These are phyloP conservation scores for Prunus mume DNA, from an alignment of 306 rosid species.

Conservation along the genomic window DNA sequence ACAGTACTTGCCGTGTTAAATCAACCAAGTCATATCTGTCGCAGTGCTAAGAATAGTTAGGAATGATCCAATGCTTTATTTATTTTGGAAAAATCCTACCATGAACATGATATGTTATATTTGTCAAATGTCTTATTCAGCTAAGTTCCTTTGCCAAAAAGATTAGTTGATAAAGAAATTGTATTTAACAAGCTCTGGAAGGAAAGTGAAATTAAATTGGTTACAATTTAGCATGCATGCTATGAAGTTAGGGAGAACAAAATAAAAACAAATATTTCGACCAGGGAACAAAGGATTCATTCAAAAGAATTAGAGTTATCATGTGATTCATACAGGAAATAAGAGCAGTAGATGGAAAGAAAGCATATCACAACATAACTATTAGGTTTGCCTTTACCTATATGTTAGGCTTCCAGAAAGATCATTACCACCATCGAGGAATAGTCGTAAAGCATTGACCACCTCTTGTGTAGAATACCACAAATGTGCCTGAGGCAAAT, in stretches of 20 bases:
- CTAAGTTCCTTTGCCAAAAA: not conserved
- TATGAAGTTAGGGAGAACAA: not conserved
- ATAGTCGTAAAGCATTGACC: slow-evolving; percentile 60
- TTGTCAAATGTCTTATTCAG: not conserved
- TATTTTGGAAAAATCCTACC: not conserved
- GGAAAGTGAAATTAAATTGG: no score
- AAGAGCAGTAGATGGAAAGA: not conserved
- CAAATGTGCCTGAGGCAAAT: slow-evolving; percentile 68
- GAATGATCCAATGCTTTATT: not conserved
- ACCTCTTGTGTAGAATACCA: slow-evolving; percentile 76
- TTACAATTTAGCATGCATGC: not conserved
- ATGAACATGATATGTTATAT: not conserved
- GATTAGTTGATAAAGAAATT: not conserved
- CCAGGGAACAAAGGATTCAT: not conserved
- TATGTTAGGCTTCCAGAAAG: slow-evolving; percentile 66
- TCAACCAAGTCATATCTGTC: slow-evolving; percentile 94
- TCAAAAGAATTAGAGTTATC: not conserved
- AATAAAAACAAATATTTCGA: not conserved
- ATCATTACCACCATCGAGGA: slow-evolving; percentile 56
- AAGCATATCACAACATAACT: not conserved
- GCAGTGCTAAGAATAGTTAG: slow-evolving; percentile 20
- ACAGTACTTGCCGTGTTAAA: slow-evolving; percentile 81
- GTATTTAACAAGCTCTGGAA: no score
- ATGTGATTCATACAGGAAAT: not conserved
- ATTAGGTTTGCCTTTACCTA: slow-evolving; percentile 49